A percentile compares a stretch with the other conserved stretches of the same genome.
Conservation (phyloP, 352 stramenopile species). For the Phytopythium kandeliae region DNA sequence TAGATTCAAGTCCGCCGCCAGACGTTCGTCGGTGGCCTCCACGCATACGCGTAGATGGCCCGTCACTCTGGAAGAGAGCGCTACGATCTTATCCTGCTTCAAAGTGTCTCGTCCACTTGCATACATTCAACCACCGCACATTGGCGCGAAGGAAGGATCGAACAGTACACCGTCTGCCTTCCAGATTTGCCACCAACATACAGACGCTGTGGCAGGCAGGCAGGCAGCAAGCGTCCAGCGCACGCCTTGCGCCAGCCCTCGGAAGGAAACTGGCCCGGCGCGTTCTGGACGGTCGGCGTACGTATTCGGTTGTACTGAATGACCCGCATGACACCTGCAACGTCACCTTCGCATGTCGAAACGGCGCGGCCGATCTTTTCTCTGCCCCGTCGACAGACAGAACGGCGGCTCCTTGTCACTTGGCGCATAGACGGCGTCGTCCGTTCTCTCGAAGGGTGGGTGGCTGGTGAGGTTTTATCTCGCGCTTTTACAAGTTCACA, state of each 20-base stretch:
- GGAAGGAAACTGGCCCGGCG: conserved; percentile 2
- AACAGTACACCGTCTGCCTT: too few relatives aligned
- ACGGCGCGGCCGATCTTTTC: conserved; percentile 3
- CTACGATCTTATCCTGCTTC: conserved; percentile 1
- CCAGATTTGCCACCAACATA: too few relatives aligned
- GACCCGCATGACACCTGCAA: conserved; percentile 24
- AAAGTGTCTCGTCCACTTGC: conserved; percentile 1
- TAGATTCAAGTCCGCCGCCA: too few relatives aligned
- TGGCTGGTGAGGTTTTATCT: conserved; percentile 4
- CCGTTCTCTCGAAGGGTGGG: conserved; percentile 2
- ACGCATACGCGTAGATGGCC: too few relatives aligned
- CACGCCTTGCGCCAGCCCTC: too few relatives aligned
- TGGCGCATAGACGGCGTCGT: conserved; percentile 12
- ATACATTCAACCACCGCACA: too few relatives aligned
- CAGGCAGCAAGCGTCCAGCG: too few relatives aligned
- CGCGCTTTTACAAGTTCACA: background rate
- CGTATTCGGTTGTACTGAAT: conserved; percentile 8
- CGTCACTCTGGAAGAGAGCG: too few relatives aligned
- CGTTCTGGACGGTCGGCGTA: too few relatives aligned
- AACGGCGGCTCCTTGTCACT: conserved; percentile 25
- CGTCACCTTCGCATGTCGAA: conserved; percentile 33
- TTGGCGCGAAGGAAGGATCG: too few relatives aligned
- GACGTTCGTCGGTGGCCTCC: background rate
- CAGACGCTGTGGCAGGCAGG: too few relatives aligned
- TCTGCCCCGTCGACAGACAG: too few relatives aligned